Percentiles rank a stretch among this genome's conserved stretches.
Conservation (phyloP, 1,139 yeast species). For the Hyphopichia burtonii region DNA sequence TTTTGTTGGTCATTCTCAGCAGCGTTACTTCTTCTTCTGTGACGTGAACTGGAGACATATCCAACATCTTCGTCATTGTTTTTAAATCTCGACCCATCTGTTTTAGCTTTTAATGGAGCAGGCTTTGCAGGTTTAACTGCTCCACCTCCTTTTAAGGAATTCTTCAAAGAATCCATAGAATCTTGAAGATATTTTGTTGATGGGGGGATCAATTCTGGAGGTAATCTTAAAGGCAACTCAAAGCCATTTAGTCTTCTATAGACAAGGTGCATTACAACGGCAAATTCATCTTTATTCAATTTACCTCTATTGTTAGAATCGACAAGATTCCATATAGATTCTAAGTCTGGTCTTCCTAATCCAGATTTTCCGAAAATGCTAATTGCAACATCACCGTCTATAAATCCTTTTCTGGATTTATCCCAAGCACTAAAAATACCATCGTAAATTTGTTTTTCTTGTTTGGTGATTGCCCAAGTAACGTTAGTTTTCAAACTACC, state of each 20-base stretch:
- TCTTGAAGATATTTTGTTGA: slow-evolving; percentile 63
- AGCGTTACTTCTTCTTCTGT: slow-evolving; percentile 39
- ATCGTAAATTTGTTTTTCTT: slow-evolving; percentile 84
- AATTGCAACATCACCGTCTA: slow-evolving; percentile 82
- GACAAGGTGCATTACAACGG: slow-evolving; percentile 81
- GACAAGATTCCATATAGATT: slow-evolving; percentile 83
- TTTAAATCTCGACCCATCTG: slow-evolving; percentile 64
- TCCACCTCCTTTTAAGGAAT: slow-evolving; percentile 40
- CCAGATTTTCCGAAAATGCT: slow-evolving; percentile 90
- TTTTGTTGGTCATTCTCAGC: slow-evolving; percentile 10
- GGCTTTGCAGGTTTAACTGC: slow-evolving; percentile 35
- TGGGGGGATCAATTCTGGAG: slow-evolving; percentile 75
- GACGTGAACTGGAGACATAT: slow-evolving; percentile 68
- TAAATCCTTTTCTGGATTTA: slow-evolving; percentile 58
- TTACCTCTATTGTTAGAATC: slow-evolving; percentile 72
- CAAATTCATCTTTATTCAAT: slow-evolving; percentile 74
- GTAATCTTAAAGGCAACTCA: slow-evolving; percentile 69
- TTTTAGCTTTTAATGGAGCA: slow-evolving; percentile 20
- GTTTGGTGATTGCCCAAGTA: slow-evolving; percentile 77
- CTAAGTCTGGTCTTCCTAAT: slow-evolving; percentile 78
- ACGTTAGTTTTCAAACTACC: slow-evolving; percentile 50
- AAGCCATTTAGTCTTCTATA: slow-evolving; percentile 72
- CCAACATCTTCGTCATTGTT: slow-evolving; percentile 64
- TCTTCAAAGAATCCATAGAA: slow-evolving; percentile 41
- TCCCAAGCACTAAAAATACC: slow-evolving; percentile 91